Evolutionary conservation across 2,329 filamentous ascomycete genomes (phyloP), one percentile per base, ranked within the genome.

Genomic region (Sarocladiaceae sp.): DNA sequence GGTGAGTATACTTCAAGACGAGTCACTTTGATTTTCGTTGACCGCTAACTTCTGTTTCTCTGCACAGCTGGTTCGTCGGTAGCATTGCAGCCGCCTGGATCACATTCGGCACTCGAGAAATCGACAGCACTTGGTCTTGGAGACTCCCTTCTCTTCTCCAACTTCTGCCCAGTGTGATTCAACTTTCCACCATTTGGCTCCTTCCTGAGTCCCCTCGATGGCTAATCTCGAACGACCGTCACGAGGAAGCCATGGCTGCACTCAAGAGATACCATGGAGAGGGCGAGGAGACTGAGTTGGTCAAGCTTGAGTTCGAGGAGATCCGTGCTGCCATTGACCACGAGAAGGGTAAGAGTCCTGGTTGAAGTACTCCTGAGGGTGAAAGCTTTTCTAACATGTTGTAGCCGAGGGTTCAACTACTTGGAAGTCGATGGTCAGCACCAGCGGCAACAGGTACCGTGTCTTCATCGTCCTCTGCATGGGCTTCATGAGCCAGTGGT

Each of bases 181-280:
- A 78, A 55, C 68, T 80, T 17, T 52, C 64, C 10, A 71, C 75
- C 50, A 64, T 77, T 47, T 70, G 67, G 56, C 75, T 80, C 49
- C 71, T 82, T 3, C 82, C 82, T 0, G 83, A 86, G 56, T 81
- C 75, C 1, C 83, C 83, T 1, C 73, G 83, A 35, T 85, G 76
- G 74, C 63, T 83, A 25, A 70, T 83, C 40, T 71, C 74, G 29
- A 71, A 78, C 54, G 78, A 78, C 28, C 70, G 71, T 22, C 54
- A 63, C 1, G 72, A 79, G 4, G 70, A 82, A 58, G 80, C 80
- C 0, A 72, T 67, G 13, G 65, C 66, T 0, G 74, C 81, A 20
- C 60, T 84, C 1, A 66, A 73, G 57, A 77, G 77, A 52, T 78
- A 77, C 36, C 76, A 81, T 50, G 76, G 73, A 20, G 76, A 78